Evolutionary conservation across 352 stramenopile genomes (phyloP).

Genomic region (Globisporangium middletonii): DNA sequence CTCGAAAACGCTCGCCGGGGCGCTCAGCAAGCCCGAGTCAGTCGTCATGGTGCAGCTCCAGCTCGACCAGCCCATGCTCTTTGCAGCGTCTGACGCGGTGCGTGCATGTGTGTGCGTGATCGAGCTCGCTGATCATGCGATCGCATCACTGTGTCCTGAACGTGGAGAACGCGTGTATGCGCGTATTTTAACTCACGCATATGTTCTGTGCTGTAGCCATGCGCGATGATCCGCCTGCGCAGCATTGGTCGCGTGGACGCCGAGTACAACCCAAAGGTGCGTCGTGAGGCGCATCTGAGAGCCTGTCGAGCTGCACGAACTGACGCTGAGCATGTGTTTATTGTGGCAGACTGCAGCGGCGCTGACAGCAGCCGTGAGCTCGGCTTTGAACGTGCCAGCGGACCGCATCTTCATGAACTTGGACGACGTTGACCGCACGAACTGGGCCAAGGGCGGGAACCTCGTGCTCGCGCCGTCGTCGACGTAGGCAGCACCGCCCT

Average conservation of each 20-base stretch:
- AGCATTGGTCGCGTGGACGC: conserved; percentile 53
- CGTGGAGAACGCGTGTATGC: not conserved
- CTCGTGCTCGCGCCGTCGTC: conserved; percentile 15
- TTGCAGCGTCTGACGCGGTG: conserved; percentile 40
- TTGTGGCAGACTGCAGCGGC: conserved; percentile 28
- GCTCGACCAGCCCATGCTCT: conserved; percentile 48
- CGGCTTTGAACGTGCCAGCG: conserved; percentile 27
- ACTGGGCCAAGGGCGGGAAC: conserved; percentile 38
- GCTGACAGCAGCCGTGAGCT: conserved; percentile 34
- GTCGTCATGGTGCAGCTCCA: conserved; percentile 52
- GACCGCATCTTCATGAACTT: conserved; percentile 57
- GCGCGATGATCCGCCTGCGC: conserved; percentile 42
- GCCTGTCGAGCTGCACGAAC: not conserved
- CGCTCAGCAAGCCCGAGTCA: conserved; percentile 45
- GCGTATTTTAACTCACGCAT: not conserved
- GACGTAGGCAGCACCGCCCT: not conserved
- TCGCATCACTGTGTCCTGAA: not conserved
- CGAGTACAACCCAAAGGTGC: conserved; percentile 38
- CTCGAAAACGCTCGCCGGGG: conserved; percentile 32
- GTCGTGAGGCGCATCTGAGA: not conserved
- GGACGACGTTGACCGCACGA: conserved; percentile 35
- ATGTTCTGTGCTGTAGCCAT: conserved; percentile 21
- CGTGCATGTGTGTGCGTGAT: conserved; percentile 1
- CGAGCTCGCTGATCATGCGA: not conserved
- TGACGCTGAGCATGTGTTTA: not conserved